Evolutionary conservation across 2,329 filamentous ascomycete genomes (phyloP), one percentile per base, ranked within the genome.

Genomic region (Hypoxylon sp.): DNA sequence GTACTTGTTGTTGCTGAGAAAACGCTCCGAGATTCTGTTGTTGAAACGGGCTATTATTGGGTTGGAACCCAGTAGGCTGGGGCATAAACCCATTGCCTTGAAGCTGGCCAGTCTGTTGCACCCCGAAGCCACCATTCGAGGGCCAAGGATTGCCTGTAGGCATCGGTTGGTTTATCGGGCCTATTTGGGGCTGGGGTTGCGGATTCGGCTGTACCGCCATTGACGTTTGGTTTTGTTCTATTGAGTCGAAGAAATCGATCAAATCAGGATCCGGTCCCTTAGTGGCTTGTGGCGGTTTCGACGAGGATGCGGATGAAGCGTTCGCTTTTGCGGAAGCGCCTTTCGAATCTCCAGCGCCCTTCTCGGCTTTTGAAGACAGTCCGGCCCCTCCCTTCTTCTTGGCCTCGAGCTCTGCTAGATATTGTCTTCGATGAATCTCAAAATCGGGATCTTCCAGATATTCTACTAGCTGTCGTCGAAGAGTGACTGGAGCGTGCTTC

Each of bases 401-500:
- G 12, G 90, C 91, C 61, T 95, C 91, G 75, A 95, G 91, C 75
- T 97, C 93, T 0, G 93, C 92, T 53, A 98, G 81, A 75, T 97
- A 99, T 77, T 99, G 96, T 72, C 94, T 86, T 67, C 96, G 87
- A 73, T 98, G 96, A 60, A 94, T 87, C 73, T 99, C 96, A 74
- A 99, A 99, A 78, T 99, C 96, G 2, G 93, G 90, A 74, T 99
- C 96, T 68, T 94, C 90, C 47, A 99, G 83, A 76, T 99, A 98
- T 72, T 99, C 96, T 77, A 98, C 94, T 25, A 99, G 85, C 60
- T 97, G 93, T 25, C 90, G 90, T 14, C 93, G 92, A 55, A 99
- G 81, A 75, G 96, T 97, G 1, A 96, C 94, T 0, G 96, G 96
- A 5, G 96, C 96, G 77, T 99, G 96, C 81, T 97, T 98, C 71